phyloP scores from a whole-genome alignment of 1,284 basidiomycete species.

The Neolentinus lepideus region DNA sequence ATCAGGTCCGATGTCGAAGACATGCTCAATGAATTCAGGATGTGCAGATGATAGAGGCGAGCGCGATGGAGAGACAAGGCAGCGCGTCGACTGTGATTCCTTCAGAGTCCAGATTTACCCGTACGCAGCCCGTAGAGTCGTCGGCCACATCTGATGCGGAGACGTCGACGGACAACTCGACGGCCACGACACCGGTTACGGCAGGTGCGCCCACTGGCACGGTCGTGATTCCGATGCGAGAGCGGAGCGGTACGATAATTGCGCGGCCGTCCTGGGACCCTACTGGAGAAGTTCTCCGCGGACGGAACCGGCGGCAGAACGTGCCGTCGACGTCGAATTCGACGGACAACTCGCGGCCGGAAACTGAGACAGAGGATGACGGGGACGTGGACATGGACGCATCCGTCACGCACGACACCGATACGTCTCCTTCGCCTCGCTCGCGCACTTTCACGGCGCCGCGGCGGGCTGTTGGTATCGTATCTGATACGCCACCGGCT shows the following conservation, averaged over 20 bases:
- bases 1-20: neutral
- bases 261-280: conserved; percentile 56
- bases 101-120: neutral
- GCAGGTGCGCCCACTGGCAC: conserved; percentile 53
- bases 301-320: conserved; percentile 24
- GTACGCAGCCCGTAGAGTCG: conserved; percentile 8
- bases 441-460: conserved; percentile 15
- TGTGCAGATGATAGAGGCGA: neutral
- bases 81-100: neutral
- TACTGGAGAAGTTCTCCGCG: conserved; percentile 16
- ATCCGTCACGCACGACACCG: conserved; percentile 32
- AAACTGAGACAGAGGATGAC: conserved; percentile 72
- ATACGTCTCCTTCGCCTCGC: conserved; percentile 22
- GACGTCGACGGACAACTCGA: conserved; percentile 51
- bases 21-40: neutral
- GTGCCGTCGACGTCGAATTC: conserved; percentile 42
- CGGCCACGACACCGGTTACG: conserved; percentile 48
- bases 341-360: conserved; percentile 50
- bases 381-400: conserved; percentile 51
- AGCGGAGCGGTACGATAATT: conserved; percentile 71
- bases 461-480: conserved; percentile 53
- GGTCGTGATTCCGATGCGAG: conserved; percentile 46
- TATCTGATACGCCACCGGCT: conserved; percentile 39
- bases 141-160: conserved; percentile 40
- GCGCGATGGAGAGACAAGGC: neutral